phyloP scores from a whole-genome alignment of 2,329 filamentous ascomycete species.

The Sarocladium strictum region DNA sequence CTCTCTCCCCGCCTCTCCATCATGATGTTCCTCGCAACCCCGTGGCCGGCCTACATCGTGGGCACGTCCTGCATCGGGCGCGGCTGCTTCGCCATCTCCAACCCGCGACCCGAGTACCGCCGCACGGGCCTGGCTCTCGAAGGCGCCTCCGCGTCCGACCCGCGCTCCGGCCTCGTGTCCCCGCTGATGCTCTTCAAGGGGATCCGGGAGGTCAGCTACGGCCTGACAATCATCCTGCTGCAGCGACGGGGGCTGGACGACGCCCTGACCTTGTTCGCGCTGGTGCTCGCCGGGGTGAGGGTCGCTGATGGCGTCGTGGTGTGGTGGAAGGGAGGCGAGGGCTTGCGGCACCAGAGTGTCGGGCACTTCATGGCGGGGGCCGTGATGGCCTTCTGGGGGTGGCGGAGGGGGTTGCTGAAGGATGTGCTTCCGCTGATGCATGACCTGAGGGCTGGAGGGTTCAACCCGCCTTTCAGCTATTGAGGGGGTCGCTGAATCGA shows the following conservation, averaged over 20 bases:
- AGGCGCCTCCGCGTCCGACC: not conserved
- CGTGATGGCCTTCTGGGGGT: conserved; percentile 1
- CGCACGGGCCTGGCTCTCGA: not conserved
- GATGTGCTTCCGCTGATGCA: conserved; percentile 2
- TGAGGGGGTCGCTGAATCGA: not conserved
- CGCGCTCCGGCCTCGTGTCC: conserved; percentile 14
- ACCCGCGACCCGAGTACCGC: not conserved
- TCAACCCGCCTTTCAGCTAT: conserved; percentile 7
- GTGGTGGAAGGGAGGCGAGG: conserved; percentile 23
- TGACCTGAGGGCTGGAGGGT: conserved; percentile 4
- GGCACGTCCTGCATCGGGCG: conserved; percentile 6
- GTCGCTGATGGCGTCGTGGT: conserved; percentile 27
- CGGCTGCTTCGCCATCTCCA: not conserved
- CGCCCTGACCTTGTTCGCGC: conserved; percentile 23
- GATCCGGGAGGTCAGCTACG: conserved; percentile 26
- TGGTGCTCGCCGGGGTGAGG: conserved; percentile 22
- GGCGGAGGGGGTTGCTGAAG: not conserved
- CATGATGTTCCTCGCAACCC: conserved; percentile 2
- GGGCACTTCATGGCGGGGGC: conserved; percentile 7
- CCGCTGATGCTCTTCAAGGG: conserved; percentile 30
- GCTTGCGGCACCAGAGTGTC: conserved; percentile 10
- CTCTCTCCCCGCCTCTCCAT: not conserved
- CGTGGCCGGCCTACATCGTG: not conserved
- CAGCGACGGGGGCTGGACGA: conserved; percentile 22
- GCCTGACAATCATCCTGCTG: conserved; percentile 21